Conservation (phyloP, 345 rosid genomes). For the Hibiscus syriacus region DNA sequence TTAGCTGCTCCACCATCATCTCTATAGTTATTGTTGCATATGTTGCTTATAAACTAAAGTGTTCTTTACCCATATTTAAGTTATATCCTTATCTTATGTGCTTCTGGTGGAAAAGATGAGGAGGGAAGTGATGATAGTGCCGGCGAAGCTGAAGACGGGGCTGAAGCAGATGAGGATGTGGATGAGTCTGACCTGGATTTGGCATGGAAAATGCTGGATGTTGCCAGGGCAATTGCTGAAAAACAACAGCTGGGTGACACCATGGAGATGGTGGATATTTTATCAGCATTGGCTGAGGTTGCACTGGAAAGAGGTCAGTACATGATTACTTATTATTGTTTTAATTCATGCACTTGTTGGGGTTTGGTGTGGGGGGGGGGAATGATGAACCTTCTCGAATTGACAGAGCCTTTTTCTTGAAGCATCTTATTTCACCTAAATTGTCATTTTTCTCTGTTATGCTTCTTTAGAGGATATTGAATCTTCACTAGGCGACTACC, state of each 20-base stretch:
- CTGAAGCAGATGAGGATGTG: conserved; percentile 64
- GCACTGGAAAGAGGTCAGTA: conserved; percentile 85
- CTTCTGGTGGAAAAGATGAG: conserved; percentile 37
- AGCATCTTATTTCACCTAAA: not conserved
- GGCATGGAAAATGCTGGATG: conserved; percentile 96
- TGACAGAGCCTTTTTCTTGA: not conserved
- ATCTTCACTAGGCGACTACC: conserved; percentile 83
- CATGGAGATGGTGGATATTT: conserved; percentile 76
- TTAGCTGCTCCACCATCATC: not conserved
- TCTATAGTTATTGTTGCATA: not conserved
- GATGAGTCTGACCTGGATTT: conserved; percentile 87
- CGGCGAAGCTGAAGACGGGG: conserved; percentile 50
- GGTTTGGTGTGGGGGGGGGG: not conserved
- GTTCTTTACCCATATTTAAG: conserved; percentile 1
- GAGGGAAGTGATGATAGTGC: conserved; percentile 42
- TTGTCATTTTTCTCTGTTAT: conserved; percentile 1
- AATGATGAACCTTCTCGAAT: not conserved
- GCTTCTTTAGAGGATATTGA: conserved; percentile 74
- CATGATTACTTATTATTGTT: conserved; percentile 1
- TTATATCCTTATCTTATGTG: not conserved
- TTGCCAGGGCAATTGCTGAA: conserved; percentile 88
- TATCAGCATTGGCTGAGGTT: conserved; percentile 76
- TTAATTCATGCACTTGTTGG: not conserved
- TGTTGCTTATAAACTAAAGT: not conserved
- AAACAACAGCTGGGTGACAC: conserved; percentile 52